Percentiles rank a stretch among this genome's conserved stretches.
Conservation (phyloP, 2,329 filamentous ascomycete genomes). For the Phymatotrichopsis omnivora region DNA sequence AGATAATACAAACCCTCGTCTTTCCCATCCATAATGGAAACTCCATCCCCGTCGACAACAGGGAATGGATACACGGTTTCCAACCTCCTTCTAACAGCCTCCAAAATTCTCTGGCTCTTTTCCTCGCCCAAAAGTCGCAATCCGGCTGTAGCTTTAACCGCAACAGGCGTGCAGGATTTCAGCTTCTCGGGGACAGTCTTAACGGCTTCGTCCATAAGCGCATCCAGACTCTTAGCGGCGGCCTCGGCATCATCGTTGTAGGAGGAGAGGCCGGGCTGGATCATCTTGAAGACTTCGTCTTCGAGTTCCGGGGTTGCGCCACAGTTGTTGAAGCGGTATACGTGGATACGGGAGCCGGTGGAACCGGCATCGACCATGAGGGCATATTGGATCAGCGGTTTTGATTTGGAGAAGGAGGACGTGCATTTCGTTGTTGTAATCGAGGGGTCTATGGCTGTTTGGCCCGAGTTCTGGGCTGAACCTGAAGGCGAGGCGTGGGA, state of each 20-base stretch:
- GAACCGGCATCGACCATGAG: slow-evolving; percentile 98
- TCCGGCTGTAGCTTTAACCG: slow-evolving; percentile 96
- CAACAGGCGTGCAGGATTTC: slow-evolving; percentile 83
- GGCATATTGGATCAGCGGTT: slow-evolving; percentile 93
- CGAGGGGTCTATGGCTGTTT: slow-evolving; percentile 49
- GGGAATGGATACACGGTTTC: slow-evolving; percentile 92
- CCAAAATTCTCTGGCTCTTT: slow-evolving; percentile 71
- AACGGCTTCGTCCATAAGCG: slow-evolving; percentile 77
- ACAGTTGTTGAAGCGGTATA: slow-evolving; percentile 99
- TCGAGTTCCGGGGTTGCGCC: slow-evolving; percentile 90
- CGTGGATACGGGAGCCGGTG: slow-evolving; percentile 94
- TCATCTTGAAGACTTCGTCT: slow-evolving; percentile 87
- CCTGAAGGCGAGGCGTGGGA: background rate
- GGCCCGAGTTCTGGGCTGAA: slow-evolving; percentile 37
- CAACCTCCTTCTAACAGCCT: slow-evolving; percentile 70
- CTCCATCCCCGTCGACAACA: slow-evolving; percentile 79
- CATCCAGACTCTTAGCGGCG: slow-evolving; percentile 81
- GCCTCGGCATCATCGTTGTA: slow-evolving; percentile 78
- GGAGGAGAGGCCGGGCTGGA: slow-evolving; percentile 74
- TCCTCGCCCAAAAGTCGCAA: slow-evolving; percentile 75
- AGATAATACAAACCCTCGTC: slow-evolving; percentile 60
- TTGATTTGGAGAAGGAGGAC: slow-evolving; percentile 72
- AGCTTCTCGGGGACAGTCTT: slow-evolving; percentile 75
- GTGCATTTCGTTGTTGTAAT: slow-evolving; percentile 65
- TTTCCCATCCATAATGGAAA: slow-evolving; percentile 94